Evolutionary conservation across 2,329 filamentous ascomycete species (phyloP).

Genomic region (Monilinia fructicola): DNA sequence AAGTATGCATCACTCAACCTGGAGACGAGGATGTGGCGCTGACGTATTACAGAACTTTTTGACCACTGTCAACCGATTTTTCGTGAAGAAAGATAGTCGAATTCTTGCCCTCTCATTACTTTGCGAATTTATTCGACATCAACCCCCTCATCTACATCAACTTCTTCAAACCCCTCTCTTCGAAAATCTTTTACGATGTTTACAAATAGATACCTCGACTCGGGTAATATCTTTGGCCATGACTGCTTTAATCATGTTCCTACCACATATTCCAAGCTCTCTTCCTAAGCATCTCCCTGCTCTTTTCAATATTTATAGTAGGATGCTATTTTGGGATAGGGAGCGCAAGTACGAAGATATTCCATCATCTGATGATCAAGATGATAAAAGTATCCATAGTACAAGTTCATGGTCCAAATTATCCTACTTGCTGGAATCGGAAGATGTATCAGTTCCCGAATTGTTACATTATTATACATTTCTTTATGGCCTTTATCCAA

Average conservation of each 20-base stretch:
- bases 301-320: constrained; percentile 78
- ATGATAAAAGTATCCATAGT: constrained; percentile 43
- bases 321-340: constrained; percentile 74
- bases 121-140: constrained; percentile 69
- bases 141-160: constrained; percentile 76
- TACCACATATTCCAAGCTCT: constrained; percentile 76
- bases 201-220: constrained; percentile 76
- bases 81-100: constrained; percentile 64
- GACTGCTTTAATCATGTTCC: constrained; percentile 74
- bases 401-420: constrained; percentile 63
- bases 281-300: constrained; percentile 67
- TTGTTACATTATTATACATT: constrained; percentile 77
- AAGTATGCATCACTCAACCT: constrained; percentile 40
- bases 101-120: constrained; percentile 65
- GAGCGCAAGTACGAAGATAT: constrained; percentile 32
- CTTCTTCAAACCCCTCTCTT: constrained; percentile 71
- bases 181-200: constrained; percentile 67
- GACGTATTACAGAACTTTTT: constrained; percentile 59
- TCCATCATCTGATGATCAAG: constrained; percentile 16
- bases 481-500: constrained; percentile 77
- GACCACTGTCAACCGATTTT: constrained; percentile 61
- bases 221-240: constrained; percentile 73
- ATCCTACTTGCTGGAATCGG: constrained; percentile 59
- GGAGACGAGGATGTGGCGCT: constrained; percentile 24
- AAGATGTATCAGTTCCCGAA: constrained; percentile 63